phyloP scores from a whole-genome alignment of 768 basidiomycete genomes.

The Leccinum uliginosum region DNA sequence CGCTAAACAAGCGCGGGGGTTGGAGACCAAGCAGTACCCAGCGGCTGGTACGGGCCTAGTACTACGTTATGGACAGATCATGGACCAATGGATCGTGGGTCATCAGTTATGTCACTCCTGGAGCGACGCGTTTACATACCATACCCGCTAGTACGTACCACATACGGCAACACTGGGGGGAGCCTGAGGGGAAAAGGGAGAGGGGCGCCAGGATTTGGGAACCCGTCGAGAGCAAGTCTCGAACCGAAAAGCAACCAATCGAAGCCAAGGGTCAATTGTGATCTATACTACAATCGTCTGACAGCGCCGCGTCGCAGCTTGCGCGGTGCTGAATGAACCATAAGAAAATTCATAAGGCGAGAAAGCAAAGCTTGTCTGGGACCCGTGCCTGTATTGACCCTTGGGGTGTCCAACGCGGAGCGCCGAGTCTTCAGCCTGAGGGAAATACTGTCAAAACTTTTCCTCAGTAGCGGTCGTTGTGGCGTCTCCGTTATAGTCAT shows the following conservation, averaged over 20 bases:
- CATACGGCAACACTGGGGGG: neutral
- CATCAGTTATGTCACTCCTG: neutral
- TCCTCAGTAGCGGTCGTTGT: slow-evolving; percentile 8
- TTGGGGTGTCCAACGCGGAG: neutral
- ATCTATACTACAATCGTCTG: neutral
- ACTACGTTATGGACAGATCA: neutral
- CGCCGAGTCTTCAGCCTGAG: neutral
- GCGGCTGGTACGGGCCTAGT: neutral
- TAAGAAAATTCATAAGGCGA: neutral
- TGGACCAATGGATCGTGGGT: neutral
- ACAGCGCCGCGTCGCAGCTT: slow-evolving; percentile 5
- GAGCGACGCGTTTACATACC: neutral
- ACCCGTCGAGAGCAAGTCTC: neutral
- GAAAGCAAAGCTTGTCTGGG: neutral
- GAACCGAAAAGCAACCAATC: neutral
- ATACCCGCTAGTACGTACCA: neutral
- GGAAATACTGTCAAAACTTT: neutral
- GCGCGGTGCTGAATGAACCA: neutral
- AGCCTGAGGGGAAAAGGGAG: neutral
- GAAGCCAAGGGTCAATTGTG: neutral
- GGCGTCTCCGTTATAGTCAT: slow-evolving; percentile 8
- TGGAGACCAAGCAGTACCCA: neutral
- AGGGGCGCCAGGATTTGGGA: neutral
- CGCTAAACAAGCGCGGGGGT: neutral
- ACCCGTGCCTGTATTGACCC: slow-evolving; percentile 2